Percentiles rank a stretch among this genome's conserved stretches.
phyloP scores from a whole-genome alignment of 2,329 filamentous ascomycete genomes.

The Aspergillus pseudoglaucus region DNA sequence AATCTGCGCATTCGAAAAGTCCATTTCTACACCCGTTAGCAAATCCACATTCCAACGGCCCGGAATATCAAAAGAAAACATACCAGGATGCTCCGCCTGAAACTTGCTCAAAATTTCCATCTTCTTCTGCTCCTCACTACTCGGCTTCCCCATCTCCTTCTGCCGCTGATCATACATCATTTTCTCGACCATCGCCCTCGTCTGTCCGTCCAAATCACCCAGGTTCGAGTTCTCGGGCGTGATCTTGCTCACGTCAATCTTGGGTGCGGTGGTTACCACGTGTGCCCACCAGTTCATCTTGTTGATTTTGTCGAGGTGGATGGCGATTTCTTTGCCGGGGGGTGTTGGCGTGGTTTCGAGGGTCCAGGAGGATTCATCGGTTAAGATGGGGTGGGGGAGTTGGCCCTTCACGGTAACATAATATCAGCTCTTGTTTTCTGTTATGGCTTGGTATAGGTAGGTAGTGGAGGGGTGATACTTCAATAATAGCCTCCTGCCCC shows the following conservation, averaged over 20 bases:
- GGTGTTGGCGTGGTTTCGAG: conserved; percentile 58
- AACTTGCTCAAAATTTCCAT: conserved; percentile 88
- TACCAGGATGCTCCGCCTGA: conserved; percentile 64
- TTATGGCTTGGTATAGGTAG: not conserved
- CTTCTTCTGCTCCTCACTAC: conserved; percentile 94
- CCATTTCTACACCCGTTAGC: conserved; percentile 48
- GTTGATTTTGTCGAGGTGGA: conserved; percentile 92
- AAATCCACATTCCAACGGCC: conserved; percentile 2
- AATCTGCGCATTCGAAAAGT: conserved; percentile 61
- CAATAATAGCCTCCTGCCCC: conserved; percentile 77
- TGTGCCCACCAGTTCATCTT: conserved; percentile 99
- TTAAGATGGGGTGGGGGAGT: conserved; percentile 69
- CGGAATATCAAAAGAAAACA: conserved; percentile 7
- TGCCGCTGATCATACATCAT: conserved; percentile 99
- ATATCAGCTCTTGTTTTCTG: not conserved
- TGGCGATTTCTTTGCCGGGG: conserved; percentile 64
- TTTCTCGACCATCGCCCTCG: conserved; percentile 96
- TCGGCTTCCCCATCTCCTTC: conserved; percentile 85
- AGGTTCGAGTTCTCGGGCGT: conserved; percentile 87
- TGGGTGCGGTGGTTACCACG: conserved; percentile 76
- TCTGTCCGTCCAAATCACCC: conserved; percentile 89
- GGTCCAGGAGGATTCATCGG: conserved; percentile 94
- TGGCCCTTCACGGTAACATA: conserved; percentile 51
- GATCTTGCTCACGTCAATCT: conserved; percentile 94
- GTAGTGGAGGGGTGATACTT: conserved; percentile 46